Base-by-base conservation (phyloP, 441 rosid species). In the Pelargonium cotyledonis region DNA sequence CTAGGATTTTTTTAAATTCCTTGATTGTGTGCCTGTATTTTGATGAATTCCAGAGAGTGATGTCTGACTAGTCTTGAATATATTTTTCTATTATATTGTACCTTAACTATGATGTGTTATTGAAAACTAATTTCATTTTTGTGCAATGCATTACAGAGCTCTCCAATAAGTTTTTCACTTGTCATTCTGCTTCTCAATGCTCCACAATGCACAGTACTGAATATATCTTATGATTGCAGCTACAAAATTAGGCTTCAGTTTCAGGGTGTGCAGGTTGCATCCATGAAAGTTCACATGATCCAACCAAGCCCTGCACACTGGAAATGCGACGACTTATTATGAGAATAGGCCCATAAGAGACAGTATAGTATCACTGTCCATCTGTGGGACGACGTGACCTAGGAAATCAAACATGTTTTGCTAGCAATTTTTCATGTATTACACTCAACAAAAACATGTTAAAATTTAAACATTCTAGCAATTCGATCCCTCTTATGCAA, bases 191-290 rank as follows among this genome's bases (percentile, higher is more conserved):
- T 77, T 60, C 80, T 70, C 8, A 92, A 72, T 71, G 70, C 75
- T 77, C 55, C 80, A 69, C 8, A 92, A 72, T 91, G 77, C 77
- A 87, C 77, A 1, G 96, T 78, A 51, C 81, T 77, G 72, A 85
- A 86, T 73, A 73, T 65, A 78, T 78, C 86, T 92, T 78, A 92
- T 85, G 58, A 80, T 73, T 12, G 85, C 79, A 61, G 82, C 82
- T 26, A 92, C 65, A 66, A 86, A 1, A 61, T 61, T 79, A 62
- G 78, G 81, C 75, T 86, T 89, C 66, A 80, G 78, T 79, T 81
- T 89, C 53, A 23, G 65, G 61, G 75, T 75, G 76, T 75, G 79
- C 46, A 69, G 63, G 62, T 82, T 92, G 40, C 79, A 74, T 80
- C 73, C 75, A 58, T 75, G 85, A 72, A 62, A 66, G 75, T 79